A percentile compares a stretch with the other conserved stretches of the same genome.
Conservation (phyloP, 177 flowering plant species). For the Vitis hybrid region DNA sequence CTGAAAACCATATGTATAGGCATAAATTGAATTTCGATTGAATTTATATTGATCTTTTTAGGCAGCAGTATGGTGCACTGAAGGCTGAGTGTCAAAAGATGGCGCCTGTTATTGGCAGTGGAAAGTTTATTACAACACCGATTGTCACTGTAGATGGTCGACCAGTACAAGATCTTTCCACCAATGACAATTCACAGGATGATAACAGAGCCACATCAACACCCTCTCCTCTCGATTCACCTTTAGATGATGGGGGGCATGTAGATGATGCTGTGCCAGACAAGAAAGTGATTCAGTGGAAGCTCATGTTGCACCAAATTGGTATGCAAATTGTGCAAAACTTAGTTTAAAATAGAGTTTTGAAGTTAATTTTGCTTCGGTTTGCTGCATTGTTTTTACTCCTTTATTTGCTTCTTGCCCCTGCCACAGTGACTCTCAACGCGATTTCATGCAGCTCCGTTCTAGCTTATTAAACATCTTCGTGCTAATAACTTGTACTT, state of each 20-base stretch:
- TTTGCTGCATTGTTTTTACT: neutral
- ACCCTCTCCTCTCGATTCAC: neutral
- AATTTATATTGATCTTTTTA: slow-evolving; percentile 20
- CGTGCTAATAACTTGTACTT: neutral
- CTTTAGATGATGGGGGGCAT: slow-evolving; percentile 1
- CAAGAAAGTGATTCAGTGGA: slow-evolving; percentile 71
- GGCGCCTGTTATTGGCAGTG: slow-evolving; percentile 75
- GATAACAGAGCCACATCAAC: slow-evolving; percentile 7
- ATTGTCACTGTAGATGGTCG: slow-evolving; percentile 61
- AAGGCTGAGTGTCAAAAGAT: slow-evolving; percentile 69
- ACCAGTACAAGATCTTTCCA: slow-evolving; percentile 36
- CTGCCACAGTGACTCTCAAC: too few species aligned
- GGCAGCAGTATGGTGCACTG: slow-evolving; percentile 68
- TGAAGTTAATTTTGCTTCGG: neutral
- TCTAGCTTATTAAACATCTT: neutral
- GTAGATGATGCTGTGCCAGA: slow-evolving; percentile 25
- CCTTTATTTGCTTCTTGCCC: neutral
- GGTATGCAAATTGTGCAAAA: slow-evolving; percentile 41
- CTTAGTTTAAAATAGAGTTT: neutral
- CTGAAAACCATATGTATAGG: too few species aligned
- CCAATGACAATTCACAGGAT: slow-evolving; percentile 9
- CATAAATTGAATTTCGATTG: neutral
- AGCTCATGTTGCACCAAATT: slow-evolving; percentile 73
- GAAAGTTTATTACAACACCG: slow-evolving; percentile 59
- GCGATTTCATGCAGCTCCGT: too few species aligned